Conservation (phyloP, 2,329 filamentous ascomycete species). For the Didymellaceae sp. region DNA sequence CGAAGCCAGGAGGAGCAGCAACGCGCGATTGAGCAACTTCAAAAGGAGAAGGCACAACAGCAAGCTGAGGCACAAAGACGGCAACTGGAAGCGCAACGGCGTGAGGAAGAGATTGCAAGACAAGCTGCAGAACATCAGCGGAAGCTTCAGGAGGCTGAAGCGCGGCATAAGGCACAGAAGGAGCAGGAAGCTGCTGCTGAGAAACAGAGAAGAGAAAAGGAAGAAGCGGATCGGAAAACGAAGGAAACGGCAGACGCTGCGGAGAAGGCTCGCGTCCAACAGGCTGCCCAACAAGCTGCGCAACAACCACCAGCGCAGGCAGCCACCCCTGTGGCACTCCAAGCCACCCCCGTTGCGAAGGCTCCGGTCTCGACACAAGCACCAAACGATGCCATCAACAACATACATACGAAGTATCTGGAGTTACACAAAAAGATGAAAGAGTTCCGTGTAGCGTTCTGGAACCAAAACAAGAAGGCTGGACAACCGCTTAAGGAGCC, state of each 20-base stretch:
- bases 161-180: constrained; percentile 38
- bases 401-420: constrained; percentile 44
- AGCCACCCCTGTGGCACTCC: constrained; percentile 8
- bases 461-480: constrained; percentile 31
- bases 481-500: constrained; percentile 35
- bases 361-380: constrained; percentile 16
- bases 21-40: constrained; percentile 50
- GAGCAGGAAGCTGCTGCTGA: constrained; percentile 39
- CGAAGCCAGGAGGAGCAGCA: constrained; percentile 46
- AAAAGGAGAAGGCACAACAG: constrained; percentile 52
- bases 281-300: constrained; percentile 17
- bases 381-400: constrained; percentile 34
- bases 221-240: constrained; percentile 39
- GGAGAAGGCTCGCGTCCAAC: constrained; percentile 31
- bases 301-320: constrained; percentile 17
- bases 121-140: constrained; percentile 37
- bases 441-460: constrained; percentile 42
- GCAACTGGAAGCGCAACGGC: constrained; percentile 42
- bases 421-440: constrained; percentile 47
- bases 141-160: constrained; percentile 41
- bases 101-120: constrained; percentile 41
- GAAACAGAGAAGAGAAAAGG: constrained; percentile 37
- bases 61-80: constrained; percentile 46
- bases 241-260: constrained; percentile 36
- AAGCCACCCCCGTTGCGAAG: constrained; percentile 5